Conservation (phyloP, 2,329 filamentous ascomycete genomes). For the Xylogone sp. region DNA sequence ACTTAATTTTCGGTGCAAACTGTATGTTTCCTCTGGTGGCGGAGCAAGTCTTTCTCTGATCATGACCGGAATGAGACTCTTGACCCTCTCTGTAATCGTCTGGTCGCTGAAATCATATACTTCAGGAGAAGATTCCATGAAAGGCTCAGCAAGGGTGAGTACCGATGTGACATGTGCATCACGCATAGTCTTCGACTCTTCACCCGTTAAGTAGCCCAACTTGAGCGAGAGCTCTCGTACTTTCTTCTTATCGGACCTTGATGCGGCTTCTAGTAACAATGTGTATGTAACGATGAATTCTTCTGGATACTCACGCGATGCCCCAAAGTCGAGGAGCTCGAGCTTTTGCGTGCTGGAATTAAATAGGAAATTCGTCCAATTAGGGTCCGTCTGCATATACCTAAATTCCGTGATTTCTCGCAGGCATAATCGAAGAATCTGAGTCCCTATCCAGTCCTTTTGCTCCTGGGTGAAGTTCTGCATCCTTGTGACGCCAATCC, state of each 20-base stretch:
- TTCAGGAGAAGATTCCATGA: conserved; percentile 69
- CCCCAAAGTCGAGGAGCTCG: conserved; percentile 93
- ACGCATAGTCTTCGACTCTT: conserved; percentile 81
- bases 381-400: conserved; percentile 99
- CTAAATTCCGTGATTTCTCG: conserved; percentile 91
- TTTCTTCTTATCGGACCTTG: conserved; percentile 59
- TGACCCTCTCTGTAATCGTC: conserved; percentile 93
- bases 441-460: conserved; percentile 92
- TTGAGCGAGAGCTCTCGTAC: conserved; percentile 67
- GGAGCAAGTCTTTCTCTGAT: conserved; percentile 81
- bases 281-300: conserved; percentile 80
- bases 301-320: conserved; percentile 78
- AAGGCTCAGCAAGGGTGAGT: conserved; percentile 88
- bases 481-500: conserved; percentile 79
- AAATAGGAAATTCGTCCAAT: conserved; percentile 99
- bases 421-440: conserved; percentile 86
- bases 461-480: conserved; percentile 74
- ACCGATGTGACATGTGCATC: conserved; percentile 88
- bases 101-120: conserved; percentile 91
- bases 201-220: conserved; percentile 88
- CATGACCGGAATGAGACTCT: conserved; percentile 88
- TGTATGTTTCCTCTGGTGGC: conserved; percentile 96
- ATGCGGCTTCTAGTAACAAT: conserved; percentile 74
- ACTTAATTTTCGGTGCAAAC: conserved; percentile 88
- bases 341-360: conserved; percentile 69